Base-by-base conservation (phyloP, 1,284 basidiomycete species). In the Phylloboletellus chloephorus region DNA sequence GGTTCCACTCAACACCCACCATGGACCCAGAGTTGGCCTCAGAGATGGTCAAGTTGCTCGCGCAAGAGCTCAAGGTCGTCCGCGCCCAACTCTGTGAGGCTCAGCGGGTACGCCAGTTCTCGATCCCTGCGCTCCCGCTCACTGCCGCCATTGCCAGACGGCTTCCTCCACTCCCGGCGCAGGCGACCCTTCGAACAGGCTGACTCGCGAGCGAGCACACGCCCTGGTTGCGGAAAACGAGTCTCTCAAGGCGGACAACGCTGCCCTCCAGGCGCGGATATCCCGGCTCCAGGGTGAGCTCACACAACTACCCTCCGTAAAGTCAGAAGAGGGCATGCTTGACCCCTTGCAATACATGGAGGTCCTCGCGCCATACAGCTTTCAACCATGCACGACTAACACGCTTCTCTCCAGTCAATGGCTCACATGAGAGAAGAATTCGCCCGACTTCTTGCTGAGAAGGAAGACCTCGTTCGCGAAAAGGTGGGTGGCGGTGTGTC, bases 1-100 rank as follows among this genome's bases (percentile, higher is more conserved):
- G 12, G 29, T n/a, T 12, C 9, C 4, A n/a, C 31, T 16, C 9
- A 9, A 55, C 7, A 29, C 13, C 28, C 37, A 30, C 30, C 22
- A 52, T 50, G 44, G 56, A 61, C 30, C 40, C 54, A 43, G 60
- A 59, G 38, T 19, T 57, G 3, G 31, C 58, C 25, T 11, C 38
- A 7, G 60, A 58, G 6, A 34, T 51, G 49, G 44, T 58, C 30
- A 58, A 53, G 31, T n/a, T 63, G 9, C 23, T 61, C 13, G 52
- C 15, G 4, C 54, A 61, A 29, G 46, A 58, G 30, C 52, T 63
- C 35, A 63, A 58, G 26, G 15, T 17, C 2, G 49, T 47, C 19
- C 46, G 56, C 28, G 43, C 43, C 21, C 48, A 55, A 23, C 52
- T 59, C 35, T 42, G 36, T 5, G 48, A 60, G 24, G 40, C 51